Base-by-base conservation (phyloP, 1,284 basidiomycete species). In the Moesziomyces aphidis region DNA sequence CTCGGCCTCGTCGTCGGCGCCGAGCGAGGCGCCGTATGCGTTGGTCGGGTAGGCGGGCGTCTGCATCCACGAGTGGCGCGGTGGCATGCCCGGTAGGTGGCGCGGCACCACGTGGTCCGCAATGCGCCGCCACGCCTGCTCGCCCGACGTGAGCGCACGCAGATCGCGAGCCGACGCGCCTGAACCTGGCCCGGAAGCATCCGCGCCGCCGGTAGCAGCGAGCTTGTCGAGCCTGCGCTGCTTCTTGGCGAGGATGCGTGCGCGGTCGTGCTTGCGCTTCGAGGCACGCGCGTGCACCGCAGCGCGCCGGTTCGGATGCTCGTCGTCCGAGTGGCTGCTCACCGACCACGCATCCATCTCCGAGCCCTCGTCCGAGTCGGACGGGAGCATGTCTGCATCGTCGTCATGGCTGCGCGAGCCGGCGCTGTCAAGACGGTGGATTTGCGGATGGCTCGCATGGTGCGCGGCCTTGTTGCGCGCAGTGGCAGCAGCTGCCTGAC, bases 31-130 rank as follows among this genome's bases (percentile, higher is more conserved):
- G 5, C 58, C 55, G 42, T 70, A 74, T 1, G 72, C 67, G 13
- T 74, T 74, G 31, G 73, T 76, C 5, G 76, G 70, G 51, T 67
- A 80, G 21, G 77, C 78, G 0, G 78, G 69, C 24, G 78, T 80
- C 46, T 71, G 62, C 59, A 80, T 59, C 78, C 78, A 80, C 21
- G 68, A 62, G 49, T 80, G 78, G n/a, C 76, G 55, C 31, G 78
- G 76, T 24, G 78, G 78, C 61, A 73, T 70, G 0, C 73, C 69
- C 9, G 78, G 78, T 23, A 80, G 52, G 22, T 80, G 76, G 26
- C 74, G 60, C 2, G 78, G 78, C 8, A 80, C 63, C 28, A 80
- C 43, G 26, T 80, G 76, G 23, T 71, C 61, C 44, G 77, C 74
- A 2, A 80, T 42, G 9, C 55, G 54, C 3, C 68, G 55, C 78